Evolutionary conservation across 108 stramenopile genomes (phyloP).

Genomic region (Stephanodiscus triporus): DNA sequence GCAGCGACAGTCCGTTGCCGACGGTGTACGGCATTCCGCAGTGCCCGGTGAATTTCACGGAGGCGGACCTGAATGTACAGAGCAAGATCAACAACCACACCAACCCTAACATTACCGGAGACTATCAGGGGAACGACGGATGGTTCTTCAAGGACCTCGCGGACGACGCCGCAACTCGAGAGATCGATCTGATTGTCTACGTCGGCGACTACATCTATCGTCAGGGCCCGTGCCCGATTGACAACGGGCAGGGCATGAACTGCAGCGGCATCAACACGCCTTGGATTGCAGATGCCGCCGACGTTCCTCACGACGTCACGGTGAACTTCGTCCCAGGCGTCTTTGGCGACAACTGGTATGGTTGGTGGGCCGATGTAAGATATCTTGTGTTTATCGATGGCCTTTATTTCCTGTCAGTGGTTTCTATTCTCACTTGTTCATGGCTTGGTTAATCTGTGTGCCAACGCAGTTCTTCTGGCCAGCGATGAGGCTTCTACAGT

Average conservation of each 20-base stretch:
- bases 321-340: constrained; percentile 37
- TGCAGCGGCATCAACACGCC: constrained; percentile 31
- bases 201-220: constrained; percentile 37
- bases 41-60: constrained; percentile 25
- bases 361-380: constrained; percentile 27
- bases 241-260: constrained; percentile 11
- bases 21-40: constrained; percentile 29
- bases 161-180: constrained; percentile 2
- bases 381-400: too few species aligned
- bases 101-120: constrained; percentile 6
- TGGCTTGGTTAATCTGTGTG: too few species aligned
- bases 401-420: too few species aligned
- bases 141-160: constrained; percentile 30
- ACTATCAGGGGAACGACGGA: constrained; percentile 22
- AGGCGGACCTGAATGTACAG: constrained; percentile 3
- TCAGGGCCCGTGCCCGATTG: constrained; percentile 31
- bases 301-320: not conserved
- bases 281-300: not conserved
- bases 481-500: constrained; percentile 6
- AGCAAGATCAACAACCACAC: not conserved
- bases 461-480: constrained; percentile 30
- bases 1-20: constrained; percentile 1
- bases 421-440: too few species aligned
- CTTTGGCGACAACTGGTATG: constrained; percentile 35
- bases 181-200: constrained; percentile 22